A percentile compares a stretch with the other conserved stretches of the same genome.
Evolutionary conservation across 192 early-diverging fungal species (phyloP).

Genomic region (Diversispora eburnea): DNA sequence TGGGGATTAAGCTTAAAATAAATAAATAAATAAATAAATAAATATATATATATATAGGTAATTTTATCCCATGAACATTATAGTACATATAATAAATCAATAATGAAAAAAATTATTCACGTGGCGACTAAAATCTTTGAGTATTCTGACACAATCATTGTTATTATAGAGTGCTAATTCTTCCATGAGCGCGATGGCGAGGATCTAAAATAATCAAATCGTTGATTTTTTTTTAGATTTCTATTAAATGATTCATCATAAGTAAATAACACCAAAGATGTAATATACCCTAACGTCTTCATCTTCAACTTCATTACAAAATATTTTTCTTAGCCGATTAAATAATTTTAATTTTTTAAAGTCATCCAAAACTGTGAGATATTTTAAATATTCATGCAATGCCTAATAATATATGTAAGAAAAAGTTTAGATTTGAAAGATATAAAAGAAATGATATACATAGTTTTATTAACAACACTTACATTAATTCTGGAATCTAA

Average conservation of each 20-base stretch:
- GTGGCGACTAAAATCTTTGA: constrained; percentile 37
- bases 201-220: neutral
- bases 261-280: too few species aligned
- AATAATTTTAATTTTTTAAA: neutral
- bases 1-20: constrained; percentile 34
- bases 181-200: constrained; percentile 13
- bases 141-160: constrained; percentile 28
- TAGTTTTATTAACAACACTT: too few species aligned
- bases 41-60: neutral
- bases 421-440: too few species aligned
- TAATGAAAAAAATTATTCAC: constrained; percentile 13
- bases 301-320: constrained; percentile 22
- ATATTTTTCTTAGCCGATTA: neutral
- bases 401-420: too few species aligned
- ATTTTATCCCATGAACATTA: neutral
- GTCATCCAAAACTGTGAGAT: neutral
- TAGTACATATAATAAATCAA: neutral
- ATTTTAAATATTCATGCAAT: too few species aligned
- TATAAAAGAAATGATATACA: too few species aligned
- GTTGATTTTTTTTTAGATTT: constrained; percentile 1
- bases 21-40: neutral
- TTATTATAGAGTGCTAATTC: constrained; percentile 4
- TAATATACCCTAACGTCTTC: constrained; percentile 30
- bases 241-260: neutral
- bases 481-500: too few species aligned